phyloP scores from a whole-genome alignment of 306 rosid genomes.

The Trifolium subterraneum region DNA sequence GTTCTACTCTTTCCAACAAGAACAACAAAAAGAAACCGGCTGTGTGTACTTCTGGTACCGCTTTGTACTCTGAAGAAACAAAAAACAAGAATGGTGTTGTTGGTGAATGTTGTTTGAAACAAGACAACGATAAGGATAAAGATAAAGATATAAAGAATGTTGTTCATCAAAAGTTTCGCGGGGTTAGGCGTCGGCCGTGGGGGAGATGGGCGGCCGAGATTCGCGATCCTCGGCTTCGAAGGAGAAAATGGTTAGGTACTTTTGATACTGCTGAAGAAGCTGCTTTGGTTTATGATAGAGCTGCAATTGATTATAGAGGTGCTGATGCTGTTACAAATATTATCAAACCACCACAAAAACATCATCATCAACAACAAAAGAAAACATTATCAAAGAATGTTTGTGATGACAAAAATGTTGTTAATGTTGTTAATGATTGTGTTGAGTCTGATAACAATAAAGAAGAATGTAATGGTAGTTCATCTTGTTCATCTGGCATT shows the following conservation, averaged over 20 bases:
- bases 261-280: constrained; percentile 38
- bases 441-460: neutral
- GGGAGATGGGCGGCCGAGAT: constrained; percentile 95
- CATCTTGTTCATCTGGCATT: constrained; percentile 27
- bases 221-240: constrained; percentile 52
- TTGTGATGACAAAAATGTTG: neutral
- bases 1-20: neutral
- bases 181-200: constrained; percentile 83
- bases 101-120: neutral
- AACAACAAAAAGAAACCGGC: neutral
- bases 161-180: constrained; percentile 63
- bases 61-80: constrained; percentile 17
- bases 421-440: neutral
- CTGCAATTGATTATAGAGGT: constrained; percentile 60
- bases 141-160: neutral
- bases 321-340: constrained; percentile 64
- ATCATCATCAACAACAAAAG: neutral
- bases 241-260: constrained; percentile 34
- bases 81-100: neutral
- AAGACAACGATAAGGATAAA: constrained; percentile 32
- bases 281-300: constrained; percentile 60
- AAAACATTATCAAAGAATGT: neutral
- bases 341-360: constrained; percentile 26
- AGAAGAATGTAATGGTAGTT: neutral
- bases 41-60: too few relatives aligned